A percentile compares a stretch with the other conserved stretches of the same genome.
Conservation (phyloP, 371 early-diverging fungal genomes). For the Sporodiniella umbellata region DNA sequence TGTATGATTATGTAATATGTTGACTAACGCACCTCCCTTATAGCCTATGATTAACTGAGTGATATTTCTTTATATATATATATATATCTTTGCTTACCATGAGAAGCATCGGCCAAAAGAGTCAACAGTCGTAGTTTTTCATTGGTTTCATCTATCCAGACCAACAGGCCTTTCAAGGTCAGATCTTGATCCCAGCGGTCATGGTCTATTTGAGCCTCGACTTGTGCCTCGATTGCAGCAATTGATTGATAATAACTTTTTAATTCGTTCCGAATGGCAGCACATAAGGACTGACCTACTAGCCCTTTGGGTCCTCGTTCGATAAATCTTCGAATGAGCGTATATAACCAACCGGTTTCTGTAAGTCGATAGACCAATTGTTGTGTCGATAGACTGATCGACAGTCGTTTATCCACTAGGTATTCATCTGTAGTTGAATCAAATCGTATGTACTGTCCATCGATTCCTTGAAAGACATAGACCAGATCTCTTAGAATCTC, state of each 20-base stretch:
- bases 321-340: conserved; percentile 51
- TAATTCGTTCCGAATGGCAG: conserved; percentile 76
- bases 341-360: conserved; percentile 75
- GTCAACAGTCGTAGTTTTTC: conserved; percentile 72
- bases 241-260: conserved; percentile 80
- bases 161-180: conserved; percentile 79
- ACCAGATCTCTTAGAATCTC: conserved; percentile 81
- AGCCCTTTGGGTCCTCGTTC: conserved; percentile 47
- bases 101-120: conserved; percentile 58
- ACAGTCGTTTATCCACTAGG: conserved; percentile 49
- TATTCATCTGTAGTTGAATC: conserved; percentile 46
- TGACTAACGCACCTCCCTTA: conserved; percentile 82
- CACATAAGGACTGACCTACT: conserved; percentile 75
- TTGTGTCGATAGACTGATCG: conserved; percentile 54
- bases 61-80: neutral
- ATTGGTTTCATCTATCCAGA: conserved; percentile 83
- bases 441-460: conserved; percentile 80
- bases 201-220: conserved; percentile 42
- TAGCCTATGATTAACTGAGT: conserved; percentile 22
- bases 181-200: conserved; percentile 49
- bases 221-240: conserved; percentile 81
- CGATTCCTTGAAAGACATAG: conserved; percentile 91
- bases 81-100: conserved; percentile 37
- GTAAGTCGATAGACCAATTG: conserved; percentile 56
- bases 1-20: conserved; percentile 75